Percentiles rank a stretch among this genome's conserved stretches.
phyloP scores from a whole-genome alignment of 2,329 filamentous ascomycete species.

The Penicillium digitatum region DNA sequence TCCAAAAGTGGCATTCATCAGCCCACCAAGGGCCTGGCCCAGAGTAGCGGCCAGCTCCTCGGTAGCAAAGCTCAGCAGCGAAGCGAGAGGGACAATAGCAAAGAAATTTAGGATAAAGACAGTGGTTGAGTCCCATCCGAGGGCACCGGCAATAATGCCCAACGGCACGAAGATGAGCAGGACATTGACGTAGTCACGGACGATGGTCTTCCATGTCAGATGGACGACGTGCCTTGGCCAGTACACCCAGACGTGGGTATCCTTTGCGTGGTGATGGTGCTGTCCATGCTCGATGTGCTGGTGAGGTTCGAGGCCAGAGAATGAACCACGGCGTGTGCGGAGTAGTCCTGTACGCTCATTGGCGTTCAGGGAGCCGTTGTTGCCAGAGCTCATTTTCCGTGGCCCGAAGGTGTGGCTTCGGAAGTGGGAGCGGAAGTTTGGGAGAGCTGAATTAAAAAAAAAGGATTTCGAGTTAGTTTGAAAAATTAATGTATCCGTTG shows the following conservation, averaged over 20 bases:
- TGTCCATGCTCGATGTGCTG: constrained; percentile 14
- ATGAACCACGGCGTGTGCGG: constrained; percentile 16
- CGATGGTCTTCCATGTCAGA: constrained; percentile 44
- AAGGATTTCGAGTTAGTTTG: background rate
- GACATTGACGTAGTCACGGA: constrained; percentile 55
- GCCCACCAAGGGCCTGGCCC: constrained; percentile 58
- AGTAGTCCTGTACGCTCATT: constrained; percentile 38
- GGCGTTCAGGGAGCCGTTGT: constrained; percentile 31
- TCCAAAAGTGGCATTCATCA: constrained; percentile 64
- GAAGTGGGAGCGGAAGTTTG: constrained; percentile 28
- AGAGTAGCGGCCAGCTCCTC: constrained; percentile 60
- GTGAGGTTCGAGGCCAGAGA: constrained; percentile 17
- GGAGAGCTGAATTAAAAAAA: constrained; percentile 20
- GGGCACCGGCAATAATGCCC: constrained; percentile 60
- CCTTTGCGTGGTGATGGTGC: constrained; percentile 33
- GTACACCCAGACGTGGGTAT: constrained; percentile 36
- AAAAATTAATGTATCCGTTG: background rate
- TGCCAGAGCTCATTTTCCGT: constrained; percentile 29
- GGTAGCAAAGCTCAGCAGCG: constrained; percentile 60
- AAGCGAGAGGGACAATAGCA: constrained; percentile 60
- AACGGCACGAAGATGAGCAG: constrained; percentile 62
- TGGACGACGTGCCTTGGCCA: constrained; percentile 40
- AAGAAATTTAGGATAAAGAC: constrained; percentile 62
- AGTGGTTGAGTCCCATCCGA: constrained; percentile 54
- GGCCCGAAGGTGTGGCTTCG: constrained; percentile 31